These are phyloP conservation scores for Lodderomyces margitis DNA, from an alignment of 1,139 yeast species.

Conservation along the genomic window DNA sequence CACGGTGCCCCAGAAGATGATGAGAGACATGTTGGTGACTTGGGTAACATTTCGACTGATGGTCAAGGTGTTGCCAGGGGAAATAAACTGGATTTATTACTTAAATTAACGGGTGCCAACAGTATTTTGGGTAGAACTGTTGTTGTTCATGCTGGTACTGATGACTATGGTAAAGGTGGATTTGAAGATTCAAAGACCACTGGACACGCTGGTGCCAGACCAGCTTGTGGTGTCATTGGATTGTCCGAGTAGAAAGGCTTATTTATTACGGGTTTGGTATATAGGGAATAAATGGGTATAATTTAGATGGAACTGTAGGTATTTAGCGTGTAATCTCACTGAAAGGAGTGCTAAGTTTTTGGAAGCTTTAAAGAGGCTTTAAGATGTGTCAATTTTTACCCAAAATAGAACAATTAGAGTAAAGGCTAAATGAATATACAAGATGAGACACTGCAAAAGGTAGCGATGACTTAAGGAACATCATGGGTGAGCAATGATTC, in stretches of 20 bases:
- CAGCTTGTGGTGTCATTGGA: slow-evolving; percentile 99
- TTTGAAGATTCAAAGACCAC: slow-evolving; percentile 92
- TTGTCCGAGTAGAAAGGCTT: slow-evolving; percentile 38
- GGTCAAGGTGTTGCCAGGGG: slow-evolving; percentile 88
- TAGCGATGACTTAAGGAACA: too few species aligned
- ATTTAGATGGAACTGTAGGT: too few species aligned
- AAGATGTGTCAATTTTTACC: too few species aligned
- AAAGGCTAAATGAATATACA: too few species aligned
- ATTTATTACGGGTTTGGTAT: too few species aligned
- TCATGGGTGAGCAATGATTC: background rate
- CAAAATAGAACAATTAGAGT: too few species aligned
- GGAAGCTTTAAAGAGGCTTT: too few species aligned
- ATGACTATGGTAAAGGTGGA: slow-evolving; percentile 96
- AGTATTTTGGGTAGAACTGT: slow-evolving; percentile 93
- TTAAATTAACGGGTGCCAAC: slow-evolving; percentile 81
- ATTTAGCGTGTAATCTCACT: too few species aligned
- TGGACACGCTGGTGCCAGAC: slow-evolving; percentile 98
- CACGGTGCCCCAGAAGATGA: slow-evolving; percentile 96
- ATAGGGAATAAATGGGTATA: too few species aligned
- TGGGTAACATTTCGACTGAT: slow-evolving; percentile 91
- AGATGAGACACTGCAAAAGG: too few species aligned
- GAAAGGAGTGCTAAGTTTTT: too few species aligned
- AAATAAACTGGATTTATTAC: slow-evolving; percentile 67
- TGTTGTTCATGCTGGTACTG: slow-evolving; percentile 92
- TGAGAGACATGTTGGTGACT: slow-evolving; percentile 93